These are phyloP conservation scores for Tulasnella sp. DNA, from an alignment of 768 basidiomycete species.

Conservation along the genomic window DNA sequence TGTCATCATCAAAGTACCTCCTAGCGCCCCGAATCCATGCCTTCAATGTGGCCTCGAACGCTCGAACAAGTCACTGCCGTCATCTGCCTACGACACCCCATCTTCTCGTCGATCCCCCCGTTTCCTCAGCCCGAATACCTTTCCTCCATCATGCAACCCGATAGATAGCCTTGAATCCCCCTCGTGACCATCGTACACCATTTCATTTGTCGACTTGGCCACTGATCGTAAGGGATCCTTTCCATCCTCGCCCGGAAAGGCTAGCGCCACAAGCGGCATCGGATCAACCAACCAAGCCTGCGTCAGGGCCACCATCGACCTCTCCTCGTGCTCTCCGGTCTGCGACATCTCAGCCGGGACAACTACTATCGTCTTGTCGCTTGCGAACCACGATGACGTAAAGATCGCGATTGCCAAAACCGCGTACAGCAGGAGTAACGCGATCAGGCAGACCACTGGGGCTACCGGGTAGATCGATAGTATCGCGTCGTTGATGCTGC, in stretches of 20 bases:
- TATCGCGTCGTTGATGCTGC: background rate
- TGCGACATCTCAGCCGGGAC: background rate
- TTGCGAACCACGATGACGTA: background rate
- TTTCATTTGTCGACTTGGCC: background rate
- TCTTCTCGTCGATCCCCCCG: background rate
- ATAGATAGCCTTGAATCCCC: slow-evolving; percentile 5
- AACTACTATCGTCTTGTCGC: background rate
- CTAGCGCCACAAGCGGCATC: background rate
- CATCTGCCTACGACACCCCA: background rate
- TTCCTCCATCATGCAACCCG: background rate
- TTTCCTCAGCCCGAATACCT: slow-evolving; percentile 4
- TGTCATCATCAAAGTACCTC: background rate
- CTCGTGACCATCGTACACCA: slow-evolving; percentile 7
- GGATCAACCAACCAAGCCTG: background rate
- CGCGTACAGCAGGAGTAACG: background rate
- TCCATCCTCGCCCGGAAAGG: background rate
- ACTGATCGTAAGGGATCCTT: background rate
- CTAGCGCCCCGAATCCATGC: background rate
- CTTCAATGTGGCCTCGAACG: background rate
- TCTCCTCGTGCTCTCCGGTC: background rate
- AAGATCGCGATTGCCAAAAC: background rate
- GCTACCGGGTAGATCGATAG: background rate
- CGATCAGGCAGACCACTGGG: background rate
- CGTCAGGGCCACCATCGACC: background rate
- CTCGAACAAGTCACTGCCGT: background rate